Evolutionary conservation across 2,329 filamentous ascomycete species (phyloP), one percentile per base, ranked within the genome.

Genomic region (Echinosphaeria canescens): DNA sequence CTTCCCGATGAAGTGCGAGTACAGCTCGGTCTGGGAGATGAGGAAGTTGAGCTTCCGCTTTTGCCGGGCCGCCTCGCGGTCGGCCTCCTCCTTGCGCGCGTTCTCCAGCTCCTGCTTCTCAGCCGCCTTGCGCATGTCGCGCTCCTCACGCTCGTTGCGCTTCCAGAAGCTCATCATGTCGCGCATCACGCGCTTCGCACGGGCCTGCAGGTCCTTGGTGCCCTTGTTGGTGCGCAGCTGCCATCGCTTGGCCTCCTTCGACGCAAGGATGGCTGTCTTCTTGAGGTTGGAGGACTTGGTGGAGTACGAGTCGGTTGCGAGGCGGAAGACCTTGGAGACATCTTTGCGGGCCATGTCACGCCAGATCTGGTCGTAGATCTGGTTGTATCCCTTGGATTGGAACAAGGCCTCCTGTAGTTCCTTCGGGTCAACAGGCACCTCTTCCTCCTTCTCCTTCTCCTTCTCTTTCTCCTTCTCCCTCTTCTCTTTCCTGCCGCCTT

Each of bases 81-180:
- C 88, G 5, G 88, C 88, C 56, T 98, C 88, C 32, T 85, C 84
- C 52, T 85, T 90, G 51, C 88, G 84, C 12, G 88, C 88, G 42
- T 88, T 90, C 47, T 98, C 88, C 25, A 98, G 66, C 53, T 95
- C 88, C 47, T 92, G 82, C 47, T 75, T 80, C 56, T 98, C 88
- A 5, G 88, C 88, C 27, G 84, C 73, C 54, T 92, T 90, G 38
- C 88, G 74, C 35, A 90, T 59, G 47, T 98, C 88, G 32, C 88
- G 79, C 47, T 98, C 88, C 46, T 98, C 88, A 28, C 85, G 76
- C 49, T 98, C 88, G 47, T 98, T 98, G 30, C 85, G 75, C 53
- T 95, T 95, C 88, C 88, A 98, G 62, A 95, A 98, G 30, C 79
- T 72, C 66, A 93, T 88, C 88, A 98, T 98, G 52, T 98, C 88